Percentiles rank a stretch among this genome's conserved stretches.
Evolutionary conservation across 345 rosid genomes (phyloP).

Genomic region (Aquilaria yunnanensis): DNA sequence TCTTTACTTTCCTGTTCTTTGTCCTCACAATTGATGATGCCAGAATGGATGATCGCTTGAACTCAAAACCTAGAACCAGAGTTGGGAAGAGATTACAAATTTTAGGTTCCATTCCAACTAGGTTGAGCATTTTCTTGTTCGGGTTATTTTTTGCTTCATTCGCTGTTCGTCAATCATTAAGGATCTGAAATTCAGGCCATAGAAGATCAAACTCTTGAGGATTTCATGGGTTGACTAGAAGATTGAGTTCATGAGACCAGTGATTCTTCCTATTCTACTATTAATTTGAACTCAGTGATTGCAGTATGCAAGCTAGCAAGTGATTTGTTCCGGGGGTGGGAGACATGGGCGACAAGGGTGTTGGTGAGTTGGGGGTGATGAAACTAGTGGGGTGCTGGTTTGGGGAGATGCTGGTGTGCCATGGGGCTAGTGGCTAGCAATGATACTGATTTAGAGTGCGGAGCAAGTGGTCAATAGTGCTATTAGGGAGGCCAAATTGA

Average conservation of each 20-base stretch:
- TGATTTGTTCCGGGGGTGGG: conserved; percentile 63
- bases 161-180: conserved; percentile 50
- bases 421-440: conserved; percentile 83
- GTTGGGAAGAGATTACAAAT: conserved; percentile 36
- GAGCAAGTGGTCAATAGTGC: conserved; percentile 59
- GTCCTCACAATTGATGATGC: conserved; percentile 34
- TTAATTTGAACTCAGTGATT: conserved; percentile 76
- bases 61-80: conserved; percentile 12
- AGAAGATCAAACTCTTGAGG: conserved; percentile 39
- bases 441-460: conserved; percentile 82
- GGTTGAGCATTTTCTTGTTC: conserved; percentile 56
- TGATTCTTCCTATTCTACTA: conserved; percentile 79
- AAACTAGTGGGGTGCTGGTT: no score
- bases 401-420: conserved; percentile 88
- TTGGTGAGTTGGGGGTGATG: no score
- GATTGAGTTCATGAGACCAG: conserved; percentile 63
- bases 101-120: conserved; percentile 59
- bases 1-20: conserved; percentile 47
- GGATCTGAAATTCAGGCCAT: conserved; percentile 63
- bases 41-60: neutral
- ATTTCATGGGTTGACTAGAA: conserved; percentile 89
- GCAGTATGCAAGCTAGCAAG: conserved; percentile 75
- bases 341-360: conserved; percentile 51
- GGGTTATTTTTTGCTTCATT: conserved; percentile 56
- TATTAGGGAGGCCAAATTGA: conserved; percentile 63